phyloP scores from a whole-genome alignment of 257 asterid species.

The Nicotiana undulata region DNA sequence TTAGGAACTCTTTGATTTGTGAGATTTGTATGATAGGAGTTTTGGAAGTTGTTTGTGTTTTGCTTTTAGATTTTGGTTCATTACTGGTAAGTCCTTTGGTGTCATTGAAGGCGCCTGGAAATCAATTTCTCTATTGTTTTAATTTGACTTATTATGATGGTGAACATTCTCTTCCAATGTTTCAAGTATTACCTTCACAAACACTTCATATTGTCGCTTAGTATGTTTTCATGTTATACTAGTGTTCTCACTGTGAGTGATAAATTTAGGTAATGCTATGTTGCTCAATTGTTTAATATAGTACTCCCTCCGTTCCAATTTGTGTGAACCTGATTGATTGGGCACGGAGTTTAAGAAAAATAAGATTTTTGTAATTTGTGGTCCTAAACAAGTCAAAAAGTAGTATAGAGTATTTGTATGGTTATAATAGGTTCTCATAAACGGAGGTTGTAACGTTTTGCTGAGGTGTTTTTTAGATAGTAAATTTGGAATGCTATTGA shows the following conservation, averaged over 20 bases:
- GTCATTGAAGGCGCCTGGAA: not conserved
- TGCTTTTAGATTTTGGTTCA: not conserved
- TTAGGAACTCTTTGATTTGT: not conserved
- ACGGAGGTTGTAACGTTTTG: too few species aligned
- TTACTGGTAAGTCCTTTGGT: not conserved
- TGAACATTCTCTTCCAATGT: not conserved
- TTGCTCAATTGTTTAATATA: too few species aligned
- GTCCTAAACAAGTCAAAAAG: too few species aligned
- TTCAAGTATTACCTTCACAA: not conserved
- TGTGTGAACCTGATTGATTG: too few species aligned
- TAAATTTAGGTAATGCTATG: not conserved
- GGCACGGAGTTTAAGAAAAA: too few species aligned
- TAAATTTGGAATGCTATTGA: too few species aligned
- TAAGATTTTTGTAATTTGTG: not conserved
- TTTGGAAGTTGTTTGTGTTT: not conserved
- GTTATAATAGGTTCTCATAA: too few species aligned
- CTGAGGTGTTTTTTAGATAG: too few species aligned
- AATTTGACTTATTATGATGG: not conserved
- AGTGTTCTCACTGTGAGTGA: not conserved
- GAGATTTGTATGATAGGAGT: not conserved
- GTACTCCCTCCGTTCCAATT: too few species aligned
- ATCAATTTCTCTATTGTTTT: not conserved
- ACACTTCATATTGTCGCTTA: not conserved
- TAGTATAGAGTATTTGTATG: too few species aligned
- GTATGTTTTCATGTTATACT: not conserved